Evolutionary conservation across 805 yeast genomes (phyloP).

Genomic region (Kluyveromyces wickerhamii): DNA sequence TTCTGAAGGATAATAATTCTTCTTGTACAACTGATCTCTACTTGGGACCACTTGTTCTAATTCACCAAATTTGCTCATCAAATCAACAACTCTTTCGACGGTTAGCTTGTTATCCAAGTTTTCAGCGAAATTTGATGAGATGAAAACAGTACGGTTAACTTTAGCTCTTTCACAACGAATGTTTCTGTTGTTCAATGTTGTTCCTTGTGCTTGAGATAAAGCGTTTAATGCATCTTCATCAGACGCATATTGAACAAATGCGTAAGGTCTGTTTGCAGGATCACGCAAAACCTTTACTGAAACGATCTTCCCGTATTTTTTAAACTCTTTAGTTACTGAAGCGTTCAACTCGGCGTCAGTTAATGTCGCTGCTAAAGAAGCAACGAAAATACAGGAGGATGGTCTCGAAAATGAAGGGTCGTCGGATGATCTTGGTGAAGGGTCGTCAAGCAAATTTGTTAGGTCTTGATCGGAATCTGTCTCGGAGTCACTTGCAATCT

Average conservation of each 20-base stretch:
- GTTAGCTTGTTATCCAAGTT: slow-evolving; percentile 12
- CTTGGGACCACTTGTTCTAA: slow-evolving; percentile 55
- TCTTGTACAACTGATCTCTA: slow-evolving; percentile 23
- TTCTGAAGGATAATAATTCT: slow-evolving; percentile 16
- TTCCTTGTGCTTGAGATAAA: slow-evolving; percentile 57
- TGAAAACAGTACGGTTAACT: slow-evolving; percentile 77
- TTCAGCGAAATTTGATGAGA: slow-evolving; percentile 20
- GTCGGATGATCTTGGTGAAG: slow-evolving; percentile 1
- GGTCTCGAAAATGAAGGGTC: slow-evolving; percentile 39
- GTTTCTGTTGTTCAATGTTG: slow-evolving; percentile 61
- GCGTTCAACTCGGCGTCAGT: slow-evolving; percentile 65
- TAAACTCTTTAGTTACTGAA: slow-evolving; percentile 62
- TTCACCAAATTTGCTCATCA: slow-evolving; percentile 57
- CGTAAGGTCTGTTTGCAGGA: slow-evolving; percentile 77
- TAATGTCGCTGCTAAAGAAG: slow-evolving; percentile 58
- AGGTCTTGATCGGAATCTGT: slow-evolving; percentile 1
- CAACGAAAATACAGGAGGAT: slow-evolving; percentile 83
- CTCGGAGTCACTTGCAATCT: slow-evolving; percentile 1
- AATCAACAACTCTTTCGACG: slow-evolving; percentile 30
- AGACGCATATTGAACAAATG: slow-evolving; percentile 77
- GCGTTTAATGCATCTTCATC: slow-evolving; percentile 67
- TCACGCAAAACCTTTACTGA: slow-evolving; percentile 80
- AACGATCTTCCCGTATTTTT: slow-evolving; percentile 60
- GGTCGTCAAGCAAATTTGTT: slow-evolving; percentile 33
- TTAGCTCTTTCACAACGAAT: slow-evolving; percentile 87